These are phyloP conservation scores for Backusella sp. DNA, from an alignment of 192 early-diverging fungal genomes.

Conservation along the genomic window DNA sequence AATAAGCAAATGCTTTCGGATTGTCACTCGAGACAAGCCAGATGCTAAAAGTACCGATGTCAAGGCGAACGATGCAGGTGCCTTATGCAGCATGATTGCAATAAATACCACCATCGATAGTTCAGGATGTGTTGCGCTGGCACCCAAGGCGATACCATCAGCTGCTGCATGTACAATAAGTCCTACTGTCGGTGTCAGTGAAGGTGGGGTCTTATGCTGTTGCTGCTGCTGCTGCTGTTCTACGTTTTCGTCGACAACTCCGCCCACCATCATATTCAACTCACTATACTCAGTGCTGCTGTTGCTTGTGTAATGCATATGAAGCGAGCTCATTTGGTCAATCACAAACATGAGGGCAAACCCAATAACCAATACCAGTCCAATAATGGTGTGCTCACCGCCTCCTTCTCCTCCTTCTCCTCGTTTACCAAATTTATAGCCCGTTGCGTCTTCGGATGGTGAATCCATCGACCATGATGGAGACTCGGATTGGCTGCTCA, in stretches of 20 bases:
- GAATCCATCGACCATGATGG: conserved; percentile 1
- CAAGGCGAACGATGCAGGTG: conserved; percentile 90
- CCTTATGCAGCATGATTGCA: conserved; percentile 96
- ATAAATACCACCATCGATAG: conserved; percentile 83
- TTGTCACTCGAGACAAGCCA: conserved; percentile 59
- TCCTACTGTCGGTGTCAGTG: conserved; percentile 72
- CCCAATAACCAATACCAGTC: conserved; percentile 75
- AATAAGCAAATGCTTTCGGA: conserved; percentile 72
- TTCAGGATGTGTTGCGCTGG: conserved; percentile 66
- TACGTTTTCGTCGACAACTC: background rate
- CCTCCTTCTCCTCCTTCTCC: conserved; percentile 9
- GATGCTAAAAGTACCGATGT: conserved; percentile 83
- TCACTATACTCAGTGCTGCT: background rate
- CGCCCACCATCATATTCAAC: background rate
- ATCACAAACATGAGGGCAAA: conserved; percentile 91
- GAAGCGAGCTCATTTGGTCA: conserved; percentile 62
- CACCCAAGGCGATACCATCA: conserved; percentile 93
- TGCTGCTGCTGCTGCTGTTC: background rate
- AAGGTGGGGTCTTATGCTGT: conserved; percentile 18
- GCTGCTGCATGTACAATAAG: conserved; percentile 95
- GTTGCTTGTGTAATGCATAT: conserved; percentile 19
- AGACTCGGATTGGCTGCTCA: background rate
- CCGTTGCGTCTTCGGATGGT: background rate
- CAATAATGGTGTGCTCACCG: conserved; percentile 64
- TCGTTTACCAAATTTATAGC: background rate